Conservation (phyloP, 1,284 basidiomycete species). For the Apiotrichum gracile region DNA sequence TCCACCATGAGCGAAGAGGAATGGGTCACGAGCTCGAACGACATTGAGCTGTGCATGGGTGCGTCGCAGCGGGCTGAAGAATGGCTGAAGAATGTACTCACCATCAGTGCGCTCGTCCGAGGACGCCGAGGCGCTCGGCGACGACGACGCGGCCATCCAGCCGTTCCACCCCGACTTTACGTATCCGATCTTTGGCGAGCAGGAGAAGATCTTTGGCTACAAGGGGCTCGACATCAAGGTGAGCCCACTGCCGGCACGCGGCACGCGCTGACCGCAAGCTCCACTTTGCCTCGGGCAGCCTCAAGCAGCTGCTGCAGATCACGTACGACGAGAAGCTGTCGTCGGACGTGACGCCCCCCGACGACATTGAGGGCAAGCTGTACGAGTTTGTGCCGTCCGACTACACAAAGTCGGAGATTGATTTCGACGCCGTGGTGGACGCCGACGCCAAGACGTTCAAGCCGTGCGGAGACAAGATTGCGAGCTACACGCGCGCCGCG, state of each 20-base stretch:
- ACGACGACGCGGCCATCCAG: conserved; percentile 57
- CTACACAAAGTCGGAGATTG: conserved; percentile 60
- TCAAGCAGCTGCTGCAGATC: conserved; percentile 70
- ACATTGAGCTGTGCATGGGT: conserved; percentile 68
- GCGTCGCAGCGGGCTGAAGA: no score
- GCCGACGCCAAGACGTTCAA: conserved; percentile 66
- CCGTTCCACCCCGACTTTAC: conserved; percentile 76
- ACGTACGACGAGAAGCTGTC: conserved; percentile 62
- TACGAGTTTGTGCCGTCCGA: conserved; percentile 73
- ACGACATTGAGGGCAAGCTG: conserved; percentile 77
- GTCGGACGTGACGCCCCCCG: conserved; percentile 65
- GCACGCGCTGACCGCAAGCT: conserved; percentile 51
- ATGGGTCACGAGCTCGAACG: conserved; percentile 59
- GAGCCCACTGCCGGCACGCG: conserved; percentile 29
- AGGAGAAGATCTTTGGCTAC: conserved; percentile 96
- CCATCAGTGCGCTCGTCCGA: conserved; percentile 54
- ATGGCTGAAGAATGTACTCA: neutral
- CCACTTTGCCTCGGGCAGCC: conserved; percentile 78
- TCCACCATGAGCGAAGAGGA: conserved; percentile 31
- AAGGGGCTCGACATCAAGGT: conserved; percentile 74
- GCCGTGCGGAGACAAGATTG: conserved; percentile 69
- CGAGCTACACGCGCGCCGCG: conserved; percentile 60
- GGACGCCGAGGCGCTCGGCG: conserved; percentile 57
- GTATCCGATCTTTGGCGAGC: conserved; percentile 92
- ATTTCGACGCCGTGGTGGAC: conserved; percentile 65